Base-by-base conservation (phyloP, 306 rosid species). In the Benincasa hispida region DNA sequence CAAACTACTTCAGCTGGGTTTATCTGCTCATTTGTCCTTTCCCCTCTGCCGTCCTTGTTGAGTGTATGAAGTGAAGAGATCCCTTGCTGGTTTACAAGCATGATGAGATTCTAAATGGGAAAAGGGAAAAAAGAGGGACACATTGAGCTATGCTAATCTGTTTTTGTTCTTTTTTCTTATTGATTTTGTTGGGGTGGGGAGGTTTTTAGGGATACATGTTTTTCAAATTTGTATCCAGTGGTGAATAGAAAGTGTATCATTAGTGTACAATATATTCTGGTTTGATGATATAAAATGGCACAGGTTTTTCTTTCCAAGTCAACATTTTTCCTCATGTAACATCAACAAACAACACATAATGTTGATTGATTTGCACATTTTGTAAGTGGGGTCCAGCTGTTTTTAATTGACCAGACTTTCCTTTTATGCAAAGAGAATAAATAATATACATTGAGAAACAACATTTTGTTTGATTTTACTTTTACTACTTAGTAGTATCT, bases 201-300 rank as follows among this genome's bases (percentile, higher is more conserved):
- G n/a, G 47, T 5, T 75, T 35, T 28, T 17, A 50, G 27, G 76
- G 76, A 72, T 72, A 19, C 76, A 72, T 30, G 9, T 48, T 48
- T 72, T 72, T 45, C 76, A 72, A 50, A 28, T 74, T 39, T 37
- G 78, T 54, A 58, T 54, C 67, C 66, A 10, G 8, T 75, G 65
- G 78, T 75, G 78, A 75, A 75, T 76, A 79, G 75, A 85, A 66
- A 78, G 77, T 86, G 88, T 86, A 93, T 66, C 79, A 70, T 78
- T 80, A 81, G 81, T 83, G 82, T 78, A 85, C 28, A 72, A 72
- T 72, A 51, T 51, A 51, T 51, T 72, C 28, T 48, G 61, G 61
- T 51, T 72, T 72, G 61, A 27, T 50, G 76, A 10, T 72, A 72
- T 51, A 48, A 48, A 72, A 28, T 50, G 61, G 76, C 61, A 50